Percentiles rank a stretch among this genome's conserved stretches.
phyloP scores from a whole-genome alignment of 805 yeast genomes.

The Teunomyces lycoperdinae region DNA sequence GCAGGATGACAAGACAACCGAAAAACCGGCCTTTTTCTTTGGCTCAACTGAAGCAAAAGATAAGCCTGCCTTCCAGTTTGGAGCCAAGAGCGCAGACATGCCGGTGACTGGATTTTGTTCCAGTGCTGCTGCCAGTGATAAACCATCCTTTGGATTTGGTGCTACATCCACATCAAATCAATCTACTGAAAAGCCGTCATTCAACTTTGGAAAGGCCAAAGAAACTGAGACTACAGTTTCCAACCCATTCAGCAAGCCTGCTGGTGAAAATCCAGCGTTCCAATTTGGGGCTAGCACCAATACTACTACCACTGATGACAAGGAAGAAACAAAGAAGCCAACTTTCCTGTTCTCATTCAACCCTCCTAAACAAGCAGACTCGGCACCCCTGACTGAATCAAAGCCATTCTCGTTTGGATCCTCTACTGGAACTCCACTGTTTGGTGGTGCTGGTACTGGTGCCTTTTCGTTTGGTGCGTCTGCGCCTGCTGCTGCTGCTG shows the following conservation, averaged over 20 bases:
- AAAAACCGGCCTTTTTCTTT: constrained; percentile 11
- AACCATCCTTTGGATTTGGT: constrained; percentile 7
- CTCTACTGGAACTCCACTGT: neutral
- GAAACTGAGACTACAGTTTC: neutral
- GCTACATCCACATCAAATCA: neutral
- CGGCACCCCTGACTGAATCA: constrained; percentile 3
- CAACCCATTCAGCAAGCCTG: neutral
- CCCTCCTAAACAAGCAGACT: constrained; percentile 8
- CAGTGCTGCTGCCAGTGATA: constrained; percentile 4
- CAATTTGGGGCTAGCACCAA: constrained; percentile 2
- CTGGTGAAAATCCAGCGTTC: constrained; percentile 6
- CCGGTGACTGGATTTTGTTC: neutral
- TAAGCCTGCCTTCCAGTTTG: constrained; percentile 8
- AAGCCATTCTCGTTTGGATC: constrained; percentile 15
- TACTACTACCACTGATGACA: neutral
- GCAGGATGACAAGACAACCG: neutral
- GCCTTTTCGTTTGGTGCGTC: constrained; percentile 11
- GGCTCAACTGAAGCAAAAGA: constrained; percentile 5
- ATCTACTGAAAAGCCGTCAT: neutral
- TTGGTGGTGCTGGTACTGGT: constrained; percentile 5
- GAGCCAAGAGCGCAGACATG: constrained; percentile 5
- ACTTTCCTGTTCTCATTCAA: constrained; percentile 9
- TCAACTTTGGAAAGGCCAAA: neutral
- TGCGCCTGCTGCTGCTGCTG: constrained; percentile 16
- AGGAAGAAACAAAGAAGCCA: constrained; percentile 6